A percentile compares a stretch with the other conserved stretches of the same genome.
phyloP scores from a whole-genome alignment of 2,329 filamentous ascomycete species.

The Monilinia aucupariae region DNA sequence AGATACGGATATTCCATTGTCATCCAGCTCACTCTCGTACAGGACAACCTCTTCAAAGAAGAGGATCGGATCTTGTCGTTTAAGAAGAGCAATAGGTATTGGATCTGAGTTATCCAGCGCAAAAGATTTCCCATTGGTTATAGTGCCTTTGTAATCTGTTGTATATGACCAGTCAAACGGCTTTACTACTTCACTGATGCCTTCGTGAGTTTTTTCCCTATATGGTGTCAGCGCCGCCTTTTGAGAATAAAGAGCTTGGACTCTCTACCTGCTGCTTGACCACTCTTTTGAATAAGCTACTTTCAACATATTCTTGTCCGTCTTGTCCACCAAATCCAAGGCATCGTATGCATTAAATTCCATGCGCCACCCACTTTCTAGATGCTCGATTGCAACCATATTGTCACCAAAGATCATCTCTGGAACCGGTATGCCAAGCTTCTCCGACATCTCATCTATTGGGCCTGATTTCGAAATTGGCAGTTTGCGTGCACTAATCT shows the following conservation, averaged over 20 bases:
- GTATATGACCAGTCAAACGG: slow-evolving; percentile 99
- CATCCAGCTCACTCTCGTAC: slow-evolving; percentile 95
- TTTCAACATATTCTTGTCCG: slow-evolving; percentile 81
- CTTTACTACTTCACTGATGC: slow-evolving; percentile 89
- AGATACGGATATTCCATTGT: slow-evolving; percentile 89
- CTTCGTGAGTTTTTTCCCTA: slow-evolving; percentile 73
- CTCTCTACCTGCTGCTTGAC: slow-evolving; percentile 44
- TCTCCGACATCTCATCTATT: slow-evolving; percentile 77
- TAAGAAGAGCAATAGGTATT: slow-evolving; percentile 83
- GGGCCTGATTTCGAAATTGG: slow-evolving; percentile 89
- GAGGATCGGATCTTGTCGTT: slow-evolving; percentile 83
- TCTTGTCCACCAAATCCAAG: slow-evolving; percentile 89
- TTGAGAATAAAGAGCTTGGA: not conserved
- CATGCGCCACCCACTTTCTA: slow-evolving; percentile 69
- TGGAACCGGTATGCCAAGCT: slow-evolving; percentile 78
- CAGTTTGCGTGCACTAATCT: slow-evolving; percentile 77
- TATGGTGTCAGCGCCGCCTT: slow-evolving; percentile 30
- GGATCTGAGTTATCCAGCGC: slow-evolving; percentile 32
- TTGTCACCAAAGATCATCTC: slow-evolving; percentile 99
- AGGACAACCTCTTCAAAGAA: slow-evolving; percentile 96
- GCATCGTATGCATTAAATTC: slow-evolving; percentile 82
- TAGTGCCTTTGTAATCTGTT: slow-evolving; percentile 75
- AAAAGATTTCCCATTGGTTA: slow-evolving; percentile 37
- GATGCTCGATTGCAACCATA: slow-evolving; percentile 67
- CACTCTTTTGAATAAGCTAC: slow-evolving; percentile 90